Evolutionary conservation across 352 stramenopile species (phyloP), one percentile per base, ranked within the genome.

Genomic region (Hyaloperonospora brassicae): DNA sequence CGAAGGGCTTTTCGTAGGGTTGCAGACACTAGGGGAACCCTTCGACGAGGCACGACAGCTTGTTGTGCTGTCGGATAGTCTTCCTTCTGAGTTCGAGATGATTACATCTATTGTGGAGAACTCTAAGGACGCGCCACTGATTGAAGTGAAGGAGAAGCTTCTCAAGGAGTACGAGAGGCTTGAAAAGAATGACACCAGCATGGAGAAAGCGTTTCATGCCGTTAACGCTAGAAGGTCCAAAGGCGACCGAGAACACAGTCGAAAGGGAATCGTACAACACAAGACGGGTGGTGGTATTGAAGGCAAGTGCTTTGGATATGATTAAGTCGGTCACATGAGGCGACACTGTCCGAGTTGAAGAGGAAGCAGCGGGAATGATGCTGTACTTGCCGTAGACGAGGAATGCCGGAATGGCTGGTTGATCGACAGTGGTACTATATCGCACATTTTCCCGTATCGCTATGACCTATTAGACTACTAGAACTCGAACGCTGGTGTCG

Each of bases 31-130:
- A 2, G 52, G 52, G 47, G 59, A 68, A 9, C 30, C 45, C 0
- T 25, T 73, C 0, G 61, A 70, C 21, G 49, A 65, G 13, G 17
- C 58, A 1, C 49, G 64, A 5, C 60, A 77, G 52, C 17, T 73
- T 0, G 61, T 71, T 0, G 38, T 73, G 1, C 44, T 69, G 23
- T 50, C 70, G 1, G 57, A 49, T 1, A 74, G 64, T 23, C 54
- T 74, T 7, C 49, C 59, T 0, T 8, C 23, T 1, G 56, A 74
- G 7, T 70, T 72, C 42, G 56, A 63, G 30, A 13, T 55, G n/a
- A 62, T 63, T 6, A 35, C 45, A 9, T 63, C 50, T 0, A 61
- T 56, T 30, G 23, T 56, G 0, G 55, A 67, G 50, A 72, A 72
- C 47, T 41, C 40, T 5, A 50, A 56, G 31, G 55, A 47, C 9